Base-by-base conservation (phyloP, 345 rosid species). In the Nasturtium officinale region DNA sequence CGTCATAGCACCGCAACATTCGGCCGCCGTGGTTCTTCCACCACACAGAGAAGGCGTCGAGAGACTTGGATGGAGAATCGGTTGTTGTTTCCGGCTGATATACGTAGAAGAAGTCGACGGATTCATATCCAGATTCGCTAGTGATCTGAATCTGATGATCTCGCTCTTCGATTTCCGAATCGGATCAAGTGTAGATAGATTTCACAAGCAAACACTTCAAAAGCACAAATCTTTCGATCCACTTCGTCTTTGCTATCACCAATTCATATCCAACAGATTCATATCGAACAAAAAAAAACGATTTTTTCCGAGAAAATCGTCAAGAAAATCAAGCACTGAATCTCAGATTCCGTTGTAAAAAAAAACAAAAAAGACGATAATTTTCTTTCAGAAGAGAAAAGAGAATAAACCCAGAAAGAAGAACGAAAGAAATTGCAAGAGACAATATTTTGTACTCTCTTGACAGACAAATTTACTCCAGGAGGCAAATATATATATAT, bases 1-100 rank as follows among this genome's bases (percentile, higher is more conserved):
- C 11, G 91, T 73, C n/a, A 87, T 80, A 2, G 85, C 91, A 0
- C 96, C 66, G 77, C 92, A 23, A 63, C 33, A 65, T 77, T 78
- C 73, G 12, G 65, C 80, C 51, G 62, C 66, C 5, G 64, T 59
- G 35, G 73, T 26, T 76, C 71, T 74, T 29, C 78, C 61, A 13
- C 52, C 9, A 46, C 69, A 58, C 0, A 60, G 2, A 8, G 69
- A 28, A 25, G 40, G 57, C 29, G 69, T 38, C 1, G 74, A 71
- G 3, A 42, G 11, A 47, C 67, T 75, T 26, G 50, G 68, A 5
- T 63, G 47, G 33, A 71, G 72, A 40, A 10, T 33, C 66, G 53
- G 37, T 30, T 62, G 38, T 13, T 57, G 38, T 17, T 57, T 61
- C 30, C 35, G 62, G 47, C 13, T 9, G 1, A 11, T 21, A 45